Evolutionary conservation across 1,139 yeast species (phyloP).

Genomic region (Citeromyces hawaiiensis): DNA sequence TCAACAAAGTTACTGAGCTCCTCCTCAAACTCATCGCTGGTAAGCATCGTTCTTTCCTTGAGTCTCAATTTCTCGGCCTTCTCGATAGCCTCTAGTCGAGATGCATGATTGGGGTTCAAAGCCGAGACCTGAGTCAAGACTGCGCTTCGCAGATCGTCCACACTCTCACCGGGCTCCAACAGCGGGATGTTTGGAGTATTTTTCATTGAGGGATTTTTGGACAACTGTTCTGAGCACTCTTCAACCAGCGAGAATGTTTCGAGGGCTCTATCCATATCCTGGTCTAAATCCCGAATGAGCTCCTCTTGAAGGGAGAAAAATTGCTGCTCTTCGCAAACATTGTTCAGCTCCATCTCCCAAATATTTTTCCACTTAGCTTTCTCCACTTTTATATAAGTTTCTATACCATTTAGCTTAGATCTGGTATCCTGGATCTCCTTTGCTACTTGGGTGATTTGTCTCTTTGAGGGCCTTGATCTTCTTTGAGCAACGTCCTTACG

Average conservation of each 20-base stretch:
- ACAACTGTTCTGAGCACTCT: constrained; percentile 71
- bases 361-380: constrained; percentile 80
- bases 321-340: constrained; percentile 89
- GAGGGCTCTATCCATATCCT: constrained; percentile 65
- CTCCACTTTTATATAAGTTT: constrained; percentile 51
- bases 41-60: constrained; percentile 49
- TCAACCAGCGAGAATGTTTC: constrained; percentile 77
- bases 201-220: constrained; percentile 25
- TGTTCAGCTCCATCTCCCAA: constrained; percentile 87
- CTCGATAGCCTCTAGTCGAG: constrained; percentile 76
- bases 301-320: constrained; percentile 85
- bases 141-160: constrained; percentile 64
- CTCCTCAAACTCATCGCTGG: constrained; percentile 59
- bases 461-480: constrained; percentile 72
- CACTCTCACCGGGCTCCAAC: constrained; percentile 55
- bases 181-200: constrained; percentile 25
- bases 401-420: constrained; percentile 35
- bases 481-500: constrained; percentile 88
- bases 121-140: constrained; percentile 70
- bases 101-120: constrained; percentile 71
- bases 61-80: constrained; percentile 75
- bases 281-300: constrained; percentile 63
- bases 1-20: constrained; percentile 83
- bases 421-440: constrained; percentile 55
- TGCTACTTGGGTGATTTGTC: constrained; percentile 54